phyloP scores from a whole-genome alignment of 306 rosid species.

The Vigna mungo region DNA sequence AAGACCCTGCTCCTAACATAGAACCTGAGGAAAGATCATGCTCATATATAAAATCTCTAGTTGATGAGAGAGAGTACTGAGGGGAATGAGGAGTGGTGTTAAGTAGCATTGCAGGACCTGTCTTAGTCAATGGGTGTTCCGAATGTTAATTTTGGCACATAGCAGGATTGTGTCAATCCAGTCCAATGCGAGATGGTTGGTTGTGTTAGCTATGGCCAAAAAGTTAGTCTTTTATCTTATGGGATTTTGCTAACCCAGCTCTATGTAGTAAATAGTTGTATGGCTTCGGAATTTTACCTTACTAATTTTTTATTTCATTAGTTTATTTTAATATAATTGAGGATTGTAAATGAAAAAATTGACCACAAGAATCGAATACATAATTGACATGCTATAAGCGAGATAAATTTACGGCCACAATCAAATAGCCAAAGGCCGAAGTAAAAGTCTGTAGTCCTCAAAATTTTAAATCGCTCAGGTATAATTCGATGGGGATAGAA shows the following conservation, averaged over 20 bases:
- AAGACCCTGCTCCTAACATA: conserved; percentile 65
- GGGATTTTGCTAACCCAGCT: neutral
- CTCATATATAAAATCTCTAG: conserved; percentile 72
- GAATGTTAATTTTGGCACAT: conserved; percentile 51
- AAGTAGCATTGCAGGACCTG: conserved; percentile 47
- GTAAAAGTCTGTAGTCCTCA: conserved; percentile 4
- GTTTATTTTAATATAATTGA: neutral
- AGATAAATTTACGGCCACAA: conserved; percentile 13
- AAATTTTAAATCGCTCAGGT: conserved; percentile 33
- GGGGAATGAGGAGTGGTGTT: neutral
- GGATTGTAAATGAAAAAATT: neutral
- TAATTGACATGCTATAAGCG: neutral
- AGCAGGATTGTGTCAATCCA: neutral
- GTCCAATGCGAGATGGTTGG: conserved; percentile 4
- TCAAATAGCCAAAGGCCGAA: neutral
- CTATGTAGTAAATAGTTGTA: neutral
- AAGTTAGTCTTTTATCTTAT: neutral
- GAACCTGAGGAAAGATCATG: conserved; percentile 76
- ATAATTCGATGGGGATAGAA: conserved; percentile 16
- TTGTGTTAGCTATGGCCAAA: neutral
- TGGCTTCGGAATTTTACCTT: neutral
- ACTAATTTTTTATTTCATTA: neutral
- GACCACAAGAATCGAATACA: neutral
- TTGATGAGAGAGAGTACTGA: conserved; percentile 77
- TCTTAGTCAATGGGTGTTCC: conserved; percentile 38